These are phyloP conservation scores for Rhinocladiella similis DNA, from an alignment of 2,329 filamentous ascomycete genomes.

Conservation along the genomic window DNA sequence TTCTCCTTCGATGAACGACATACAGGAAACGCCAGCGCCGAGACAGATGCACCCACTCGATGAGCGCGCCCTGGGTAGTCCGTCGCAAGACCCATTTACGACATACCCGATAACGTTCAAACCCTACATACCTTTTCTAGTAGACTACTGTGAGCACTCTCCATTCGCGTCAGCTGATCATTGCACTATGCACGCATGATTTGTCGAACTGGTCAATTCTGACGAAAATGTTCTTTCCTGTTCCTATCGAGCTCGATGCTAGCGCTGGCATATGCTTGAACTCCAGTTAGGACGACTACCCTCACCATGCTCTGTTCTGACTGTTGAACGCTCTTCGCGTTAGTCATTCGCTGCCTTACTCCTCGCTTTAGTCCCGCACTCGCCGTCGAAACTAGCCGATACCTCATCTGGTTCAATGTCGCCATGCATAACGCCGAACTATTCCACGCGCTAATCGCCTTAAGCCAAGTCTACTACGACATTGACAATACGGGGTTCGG, in stretches of 20 bases:
- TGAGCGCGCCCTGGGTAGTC: conserved; percentile 12
- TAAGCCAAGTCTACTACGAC: conserved; percentile 23
- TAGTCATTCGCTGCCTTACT: conserved; percentile 19
- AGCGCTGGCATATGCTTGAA: neutral
- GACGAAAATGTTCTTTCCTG: neutral
- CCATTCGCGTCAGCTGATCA: neutral
- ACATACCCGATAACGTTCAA: conserved; percentile 11
- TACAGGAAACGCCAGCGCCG: neutral
- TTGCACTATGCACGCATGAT: neutral
- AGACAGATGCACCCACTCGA: conserved; percentile 3
- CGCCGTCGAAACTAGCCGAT: conserved; percentile 17
- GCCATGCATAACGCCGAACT: conserved; percentile 18
- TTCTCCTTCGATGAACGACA: neutral
- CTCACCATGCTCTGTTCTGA: neutral
- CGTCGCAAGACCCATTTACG: conserved; percentile 11
- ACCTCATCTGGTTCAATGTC: conserved; percentile 23
- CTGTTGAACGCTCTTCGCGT: neutral
- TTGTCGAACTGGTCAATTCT: neutral
- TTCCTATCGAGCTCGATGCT: neutral
- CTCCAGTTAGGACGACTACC: neutral
- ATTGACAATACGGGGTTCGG: conserved; percentile 20
- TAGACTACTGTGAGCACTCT: conserved; percentile 18
- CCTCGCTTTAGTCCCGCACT: conserved; percentile 20
- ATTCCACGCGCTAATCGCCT: conserved; percentile 18
- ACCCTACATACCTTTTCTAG: conserved; percentile 18